These are phyloP conservation scores for Coccomyxa subellipsoidea DNA, from an alignment of 163 green algal genomes.

Conservation along the genomic window DNA sequence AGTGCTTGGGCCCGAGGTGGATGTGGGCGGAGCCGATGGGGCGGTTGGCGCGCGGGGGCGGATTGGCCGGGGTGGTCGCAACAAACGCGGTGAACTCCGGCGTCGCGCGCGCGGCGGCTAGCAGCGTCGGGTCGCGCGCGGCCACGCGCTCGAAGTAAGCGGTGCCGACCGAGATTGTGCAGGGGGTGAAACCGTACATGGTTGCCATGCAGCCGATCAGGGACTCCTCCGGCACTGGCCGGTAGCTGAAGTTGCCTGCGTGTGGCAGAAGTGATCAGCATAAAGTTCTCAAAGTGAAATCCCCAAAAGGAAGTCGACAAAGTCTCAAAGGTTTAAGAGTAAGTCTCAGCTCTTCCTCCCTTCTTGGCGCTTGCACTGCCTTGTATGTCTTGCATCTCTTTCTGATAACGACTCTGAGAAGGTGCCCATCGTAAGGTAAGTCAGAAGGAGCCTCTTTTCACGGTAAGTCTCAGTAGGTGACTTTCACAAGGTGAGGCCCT, in stretches of 20 bases:
- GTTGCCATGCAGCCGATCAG: conserved; percentile 15
- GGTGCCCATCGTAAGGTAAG: too few relatives aligned
- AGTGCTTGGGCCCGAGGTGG: conserved; percentile 3
- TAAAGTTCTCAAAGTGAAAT: too few relatives aligned
- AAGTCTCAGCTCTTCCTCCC: too few relatives aligned
- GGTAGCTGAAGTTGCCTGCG: conserved; percentile 16
- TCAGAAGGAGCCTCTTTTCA: too few relatives aligned
- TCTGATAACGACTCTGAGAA: too few relatives aligned
- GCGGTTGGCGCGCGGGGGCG: neutral
- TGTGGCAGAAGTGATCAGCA: too few relatives aligned
- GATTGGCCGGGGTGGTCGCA: neutral
- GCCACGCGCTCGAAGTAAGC: conserved; percentile 26
- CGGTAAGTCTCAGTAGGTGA: too few relatives aligned
- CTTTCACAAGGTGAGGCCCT: too few relatives aligned
- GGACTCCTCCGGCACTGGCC: neutral
- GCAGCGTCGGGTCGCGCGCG: conserved; percentile 13
- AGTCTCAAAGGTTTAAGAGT: too few relatives aligned
- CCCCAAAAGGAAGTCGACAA: too few relatives aligned
- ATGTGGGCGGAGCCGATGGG: neutral
- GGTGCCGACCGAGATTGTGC: conserved; percentile 20
- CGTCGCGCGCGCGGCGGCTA: neutral
- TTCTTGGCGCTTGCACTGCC: too few relatives aligned
- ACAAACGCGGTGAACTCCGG: conserved; percentile 21
- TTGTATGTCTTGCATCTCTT: too few relatives aligned
- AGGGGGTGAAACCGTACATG: conserved; percentile 23